Base-by-base conservation (phyloP, 73 alveolate species). In the Urostyla sp. region DNA sequence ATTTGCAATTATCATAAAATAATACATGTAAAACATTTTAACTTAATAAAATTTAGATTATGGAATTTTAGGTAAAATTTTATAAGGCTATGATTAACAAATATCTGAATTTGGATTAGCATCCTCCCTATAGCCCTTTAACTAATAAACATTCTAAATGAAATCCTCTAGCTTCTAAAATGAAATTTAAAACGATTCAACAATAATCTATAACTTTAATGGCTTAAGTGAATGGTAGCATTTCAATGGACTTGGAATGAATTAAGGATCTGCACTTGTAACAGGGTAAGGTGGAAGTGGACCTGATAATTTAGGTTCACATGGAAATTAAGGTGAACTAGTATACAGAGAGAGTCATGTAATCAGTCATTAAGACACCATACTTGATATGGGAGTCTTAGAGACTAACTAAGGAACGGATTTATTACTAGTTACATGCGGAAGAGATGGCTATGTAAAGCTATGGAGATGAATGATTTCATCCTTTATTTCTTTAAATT, bases 381-480 rank as follows among this genome's bases (percentile, higher is more conserved):
- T 84, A 21, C 79, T 84, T 0, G 92, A 84, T 40, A 15, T 84
- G 63, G 92, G 56, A 16, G 56, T 60, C 37, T 36, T 72, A 24
- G 87, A 84, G 31, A 26, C 53, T 30, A 45, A 37, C 24, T n/a
- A n/a, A n/a, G 23, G 49, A 4, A 24, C 36, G 5, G 88, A 73
- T 28, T 84, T 88, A 7, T 40, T 72, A 7, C 52, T 84, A 18
- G 60, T 84, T 26, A 57, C 84, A 15, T 45, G 84, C 15, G 88
- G 92, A 5, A 84, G 92, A 74, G 92, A 84, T 43, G 72, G 82
- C n/a, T 18, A 59, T 5, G 80, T 84, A 21, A 84, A 84, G 56
- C 75, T 83, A n/a, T 83, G 91, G 91, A 83, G 74, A 44, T 83
- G 86, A 72, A 20, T 32, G 4, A 27, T 24, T 5, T 8, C 10